Evolutionary conservation across 129 eudicot genomes (phyloP), one percentile per base, ranked within the genome.

Genomic region (Saussurea involucrata): DNA sequence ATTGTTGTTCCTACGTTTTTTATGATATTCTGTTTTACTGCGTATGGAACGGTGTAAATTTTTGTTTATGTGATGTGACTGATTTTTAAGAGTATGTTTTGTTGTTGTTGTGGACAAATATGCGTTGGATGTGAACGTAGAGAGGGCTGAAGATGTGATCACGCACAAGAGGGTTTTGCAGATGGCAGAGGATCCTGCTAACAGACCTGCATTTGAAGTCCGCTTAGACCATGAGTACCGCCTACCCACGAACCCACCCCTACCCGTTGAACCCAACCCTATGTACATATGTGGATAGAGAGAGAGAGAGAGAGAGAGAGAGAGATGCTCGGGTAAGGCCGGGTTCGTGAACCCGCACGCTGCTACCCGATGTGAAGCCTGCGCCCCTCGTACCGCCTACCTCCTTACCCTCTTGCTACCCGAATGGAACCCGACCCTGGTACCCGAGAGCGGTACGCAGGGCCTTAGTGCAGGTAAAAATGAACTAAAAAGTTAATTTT

Each of bases 101-200:
- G 27, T 8, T 33, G 1, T n/a, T 65, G 60, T 31, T 57, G 46
- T 76, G 66, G 72, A 72, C n/a, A 91, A 93, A 72, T 91, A 91
- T 81, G 96, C 96, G 32, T 42, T 88, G 86, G 96, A 91, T 82
- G 96, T 91, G 76, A 91, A 91, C 71, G 91, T 86, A 18, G 96
- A 91, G 69, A 84, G 96, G 75, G 93, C 96, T 28, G 96, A 91
- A 71, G 96, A 88, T 81, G 96, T 91, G 82, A 78, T 91, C 68
- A 91, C 88, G 24, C 96, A 91, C 70, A 91, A 88, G 85, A 78
- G 85, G 60, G 84, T 91, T 49, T 78, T 91, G 78, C 87, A 75
- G 61, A 83, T 82, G 81, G 96, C 96, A 1, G 79, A 80, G 46
- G 89, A 91, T 75, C 89, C 96, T 82, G 78, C 80, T 71, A 69